Percentiles rank a stretch among this genome's conserved stretches.
Conservation (phyloP, 352 stramenopile genomes). For the Globisporangium echinulatum region DNA sequence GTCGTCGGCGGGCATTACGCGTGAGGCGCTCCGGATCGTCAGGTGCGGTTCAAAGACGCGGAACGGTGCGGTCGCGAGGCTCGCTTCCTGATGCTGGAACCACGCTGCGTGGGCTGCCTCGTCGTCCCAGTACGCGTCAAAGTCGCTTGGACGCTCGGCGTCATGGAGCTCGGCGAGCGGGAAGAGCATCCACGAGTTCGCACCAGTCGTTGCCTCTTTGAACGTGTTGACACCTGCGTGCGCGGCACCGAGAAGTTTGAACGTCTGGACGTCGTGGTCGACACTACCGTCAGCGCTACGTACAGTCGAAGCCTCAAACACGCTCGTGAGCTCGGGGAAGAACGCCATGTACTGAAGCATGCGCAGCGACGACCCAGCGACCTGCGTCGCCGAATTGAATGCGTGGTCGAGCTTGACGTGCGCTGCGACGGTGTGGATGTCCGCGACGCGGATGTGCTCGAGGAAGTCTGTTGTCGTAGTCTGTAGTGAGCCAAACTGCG, state of each 20-base stretch:
- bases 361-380: constrained; percentile 28
- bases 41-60: constrained; percentile 20
- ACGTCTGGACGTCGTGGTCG: constrained; percentile 22
- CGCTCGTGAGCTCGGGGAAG: constrained; percentile 28
- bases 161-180: constrained; percentile 19
- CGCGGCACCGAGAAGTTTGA: constrained; percentile 27
- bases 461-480: constrained; percentile 12
- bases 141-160: background rate
- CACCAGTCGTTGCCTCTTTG: constrained; percentile 23
- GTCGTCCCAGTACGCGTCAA: constrained; percentile 26
- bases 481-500: background rate
- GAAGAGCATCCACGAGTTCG: constrained; percentile 23
- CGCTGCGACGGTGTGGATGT: constrained; percentile 10
- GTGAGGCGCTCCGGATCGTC: constrained; percentile 8
- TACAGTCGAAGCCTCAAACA: constrained; percentile 9
- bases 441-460: constrained; percentile 18
- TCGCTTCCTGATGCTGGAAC: constrained; percentile 23
- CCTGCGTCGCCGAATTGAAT: constrained; percentile 11
- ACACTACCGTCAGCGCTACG: background rate
- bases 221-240: constrained; percentile 29
- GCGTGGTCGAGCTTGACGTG: constrained; percentile 29
- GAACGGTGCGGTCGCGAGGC: constrained; percentile 18
- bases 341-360: constrained; percentile 36
- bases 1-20: constrained; percentile 15
- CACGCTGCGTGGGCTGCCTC: constrained; percentile 22